These are phyloP conservation scores for Pythium chondricola DNA, from an alignment of 352 stramenopile species.

Conservation along the genomic window DNA sequence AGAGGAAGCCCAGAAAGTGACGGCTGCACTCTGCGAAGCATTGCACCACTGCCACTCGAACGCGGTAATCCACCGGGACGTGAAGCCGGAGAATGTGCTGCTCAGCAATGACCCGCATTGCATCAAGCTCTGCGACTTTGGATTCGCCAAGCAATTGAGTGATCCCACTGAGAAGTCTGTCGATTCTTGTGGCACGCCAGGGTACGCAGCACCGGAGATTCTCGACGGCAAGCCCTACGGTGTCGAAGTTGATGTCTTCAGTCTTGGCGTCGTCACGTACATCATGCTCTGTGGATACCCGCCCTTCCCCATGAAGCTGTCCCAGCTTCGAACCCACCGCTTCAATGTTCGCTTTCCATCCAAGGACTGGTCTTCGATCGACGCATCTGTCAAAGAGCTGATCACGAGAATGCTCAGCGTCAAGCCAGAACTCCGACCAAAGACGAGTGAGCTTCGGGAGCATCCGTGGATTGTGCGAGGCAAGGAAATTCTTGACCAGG, in stretches of 20 bases:
- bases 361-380: constrained; percentile 69
- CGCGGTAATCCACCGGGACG: constrained; percentile 78
- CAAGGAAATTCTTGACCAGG: constrained; percentile 34
- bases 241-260: constrained; percentile 84
- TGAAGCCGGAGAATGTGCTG: constrained; percentile 85
- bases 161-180: constrained; percentile 55
- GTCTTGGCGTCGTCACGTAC: constrained; percentile 85
- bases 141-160: constrained; percentile 69
- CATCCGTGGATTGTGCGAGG: constrained; percentile 67
- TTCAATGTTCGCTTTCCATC: constrained; percentile 81
- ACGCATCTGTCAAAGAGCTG: constrained; percentile 61
- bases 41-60: constrained; percentile 91
- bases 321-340: constrained; percentile 68
- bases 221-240: constrained; percentile 78
- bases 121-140: constrained; percentile 85
- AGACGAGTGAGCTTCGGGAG: constrained; percentile 42
- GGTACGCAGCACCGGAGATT: constrained; percentile 81
- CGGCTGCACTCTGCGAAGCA: constrained; percentile 76
- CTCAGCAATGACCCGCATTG: constrained; percentile 44
- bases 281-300: constrained; percentile 86
- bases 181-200: constrained; percentile 79
- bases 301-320: constrained; percentile 85
- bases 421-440: constrained; percentile 54
- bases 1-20: constrained; percentile 58
- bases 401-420: constrained; percentile 75